Percentiles rank a stretch among this genome's conserved stretches.
These are phyloP conservation scores for Beauveria caledonica DNA, from an alignment of 2,329 filamentous ascomycete species.

Conservation along the genomic window DNA sequence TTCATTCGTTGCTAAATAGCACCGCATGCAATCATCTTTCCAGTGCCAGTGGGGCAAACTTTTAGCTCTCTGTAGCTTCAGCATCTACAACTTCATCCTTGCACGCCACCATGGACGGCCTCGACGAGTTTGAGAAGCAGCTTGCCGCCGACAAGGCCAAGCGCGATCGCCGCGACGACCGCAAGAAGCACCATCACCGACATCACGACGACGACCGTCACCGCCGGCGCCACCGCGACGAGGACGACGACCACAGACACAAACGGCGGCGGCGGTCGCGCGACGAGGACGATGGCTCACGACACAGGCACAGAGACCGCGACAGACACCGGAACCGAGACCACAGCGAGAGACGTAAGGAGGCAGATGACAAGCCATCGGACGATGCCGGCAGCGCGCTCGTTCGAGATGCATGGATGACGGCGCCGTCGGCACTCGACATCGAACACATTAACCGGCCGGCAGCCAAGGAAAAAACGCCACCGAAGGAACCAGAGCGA, in stretches of 20 bases:
- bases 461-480: conserved; percentile 45
- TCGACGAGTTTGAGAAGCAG: conserved; percentile 69
- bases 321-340: conserved; percentile 19
- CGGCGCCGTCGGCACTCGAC: conserved; percentile 70
- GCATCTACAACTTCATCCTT: background rate
- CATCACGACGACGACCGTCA: conserved; percentile 3
- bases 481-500: conserved; percentile 51
- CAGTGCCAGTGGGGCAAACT: background rate
- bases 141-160: conserved; percentile 57
- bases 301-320: conserved; percentile 40
- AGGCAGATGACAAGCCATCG: conserved; percentile 41
- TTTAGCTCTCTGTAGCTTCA: background rate
- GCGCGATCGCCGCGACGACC: conserved; percentile 31
- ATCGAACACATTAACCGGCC: conserved; percentile 71
- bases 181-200: conserved; percentile 32
- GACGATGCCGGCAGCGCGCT: background rate
- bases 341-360: conserved; percentile 26
- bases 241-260: conserved; percentile 27
- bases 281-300: conserved; percentile 52
- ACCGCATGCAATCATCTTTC: background rate
- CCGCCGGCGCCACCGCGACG: conserved; percentile 35
- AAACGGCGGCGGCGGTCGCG: conserved; percentile 26
- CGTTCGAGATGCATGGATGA: conserved; percentile 86
- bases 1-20: background rate
- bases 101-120: conserved; percentile 36